A percentile compares a stretch with the other conserved stretches of the same genome.
Evolutionary conservation across 345 rosid species (phyloP).

Genomic region (Syzygium aqueum): DNA sequence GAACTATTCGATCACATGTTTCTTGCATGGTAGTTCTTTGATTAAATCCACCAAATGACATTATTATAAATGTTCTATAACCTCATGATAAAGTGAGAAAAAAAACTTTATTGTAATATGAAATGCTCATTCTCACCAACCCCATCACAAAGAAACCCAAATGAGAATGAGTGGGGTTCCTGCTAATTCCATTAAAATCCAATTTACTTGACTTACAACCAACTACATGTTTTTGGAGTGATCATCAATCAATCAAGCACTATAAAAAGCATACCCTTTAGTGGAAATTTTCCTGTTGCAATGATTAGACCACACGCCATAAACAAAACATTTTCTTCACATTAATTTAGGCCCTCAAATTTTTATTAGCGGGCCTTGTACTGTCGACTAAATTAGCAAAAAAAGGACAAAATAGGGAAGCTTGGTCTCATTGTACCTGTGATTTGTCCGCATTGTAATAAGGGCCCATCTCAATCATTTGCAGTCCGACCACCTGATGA

Average conservation of each 20-base stretch:
- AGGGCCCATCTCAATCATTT: background rate
- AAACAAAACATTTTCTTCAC: background rate
- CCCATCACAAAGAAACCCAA: background rate
- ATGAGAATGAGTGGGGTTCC: background rate
- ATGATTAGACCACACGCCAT: background rate
- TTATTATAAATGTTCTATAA: background rate
- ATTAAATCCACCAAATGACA: background rate
- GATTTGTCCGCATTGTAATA: background rate
- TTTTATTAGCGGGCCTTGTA: background rate
- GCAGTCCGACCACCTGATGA: slow-evolving; percentile 1
- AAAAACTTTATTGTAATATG: background rate
- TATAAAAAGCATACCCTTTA: background rate
- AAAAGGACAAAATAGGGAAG: background rate
- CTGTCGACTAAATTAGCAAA: background rate
- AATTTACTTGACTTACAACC: slow-evolving; percentile 3
- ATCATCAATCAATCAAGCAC: background rate
- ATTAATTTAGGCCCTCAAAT: background rate
- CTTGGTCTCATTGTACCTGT: background rate
- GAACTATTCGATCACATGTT: background rate
- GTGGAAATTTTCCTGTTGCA: background rate
- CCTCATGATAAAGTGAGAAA: background rate
- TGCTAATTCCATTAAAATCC: background rate
- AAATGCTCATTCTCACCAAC: background rate
- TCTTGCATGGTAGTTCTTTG: background rate
- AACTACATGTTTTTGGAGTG: background rate